Base-by-base conservation (phyloP, 2,329 filamentous ascomycete genomes). In the Thermomyces lanuginosus region DNA sequence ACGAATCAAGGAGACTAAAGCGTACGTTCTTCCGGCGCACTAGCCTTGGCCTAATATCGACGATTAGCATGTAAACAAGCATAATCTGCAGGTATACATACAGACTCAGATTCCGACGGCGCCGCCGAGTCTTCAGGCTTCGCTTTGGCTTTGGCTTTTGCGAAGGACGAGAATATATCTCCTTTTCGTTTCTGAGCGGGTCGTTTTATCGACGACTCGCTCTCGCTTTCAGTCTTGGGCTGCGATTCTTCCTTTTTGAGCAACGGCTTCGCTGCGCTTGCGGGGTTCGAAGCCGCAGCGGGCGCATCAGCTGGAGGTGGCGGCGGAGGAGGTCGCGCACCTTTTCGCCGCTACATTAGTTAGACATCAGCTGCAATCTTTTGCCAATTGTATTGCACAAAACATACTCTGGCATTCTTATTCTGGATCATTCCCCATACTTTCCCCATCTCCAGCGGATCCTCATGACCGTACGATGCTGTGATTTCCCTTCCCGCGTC, bases 151-250 rank as follows among this genome's bases (percentile, higher is more conserved):
- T 69, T 80, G 4, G 72, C 59, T 40, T 72, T 74, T 2, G 79
- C 77, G 46, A 91, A 91, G 0, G 80, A 77, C 33, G 76, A 74
- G 62, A 89, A 82, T 14, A 91, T 69, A 32, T 69, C 67, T 2
- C 73, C 69, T 9, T 58, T 61, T 28, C 68, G 66, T 30, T 67
- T 68, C 43, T 79, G 81, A 2, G 64, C 37, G 4, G 51, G 45
- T 2, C 31, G 36, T 16, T 40, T 40, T 19, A 28, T 31, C 18
- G 18, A 30, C 32, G 15, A 41, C 36, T 12, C 36, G 19, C 33
- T 33, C 31, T 44, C 39, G 26, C 16, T 20, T 20, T 48, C 41
- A 26, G 37, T 7, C 18, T 44, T 48, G 2, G 28, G 31, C n/a
- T 34, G 31, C 5, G 36, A 16, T 5, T 39, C 30, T 14, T 34